phyloP scores from a whole-genome alignment of 495 filamentous ascomycete species.

The Aspergillus affinis region DNA sequence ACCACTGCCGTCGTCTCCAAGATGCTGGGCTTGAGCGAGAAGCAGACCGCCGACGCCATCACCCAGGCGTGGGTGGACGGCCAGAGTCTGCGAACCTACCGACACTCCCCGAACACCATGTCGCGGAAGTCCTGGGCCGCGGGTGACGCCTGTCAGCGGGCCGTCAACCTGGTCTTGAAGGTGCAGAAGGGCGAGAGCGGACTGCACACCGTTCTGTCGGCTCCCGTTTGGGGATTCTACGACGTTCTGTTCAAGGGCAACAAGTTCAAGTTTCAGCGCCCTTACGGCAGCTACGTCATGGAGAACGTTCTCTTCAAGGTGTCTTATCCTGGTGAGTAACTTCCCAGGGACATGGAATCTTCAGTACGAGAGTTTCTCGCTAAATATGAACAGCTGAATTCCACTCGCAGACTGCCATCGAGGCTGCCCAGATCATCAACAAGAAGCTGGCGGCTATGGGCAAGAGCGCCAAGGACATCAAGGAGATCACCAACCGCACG shows the following conservation, averaged over 20 bases:
- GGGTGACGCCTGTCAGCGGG: conserved; percentile 94
- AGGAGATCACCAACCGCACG: conserved; percentile 87
- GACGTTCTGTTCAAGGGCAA: conserved; percentile 96
- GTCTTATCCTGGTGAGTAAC: conserved; percentile 78
- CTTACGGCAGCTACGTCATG: conserved; percentile 98
- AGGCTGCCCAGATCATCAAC: conserved; percentile 86
- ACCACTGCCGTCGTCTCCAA: conserved; percentile 91
- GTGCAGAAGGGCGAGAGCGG: conserved; percentile 89
- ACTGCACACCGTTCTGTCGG: conserved; percentile 87
- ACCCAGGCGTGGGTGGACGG: conserved; percentile 98
- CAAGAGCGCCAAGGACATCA: conserved; percentile 93
- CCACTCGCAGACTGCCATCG: conserved; percentile 98
- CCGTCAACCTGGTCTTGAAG: conserved; percentile 92
- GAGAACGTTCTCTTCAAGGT: conserved; percentile 99
- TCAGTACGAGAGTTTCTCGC: neutral
- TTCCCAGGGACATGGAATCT: neutral
- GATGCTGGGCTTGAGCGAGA: conserved; percentile 85
- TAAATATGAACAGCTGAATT: conserved; percentile 70
- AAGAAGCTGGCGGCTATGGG: conserved; percentile 75
- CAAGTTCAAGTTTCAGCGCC: conserved; percentile 92
- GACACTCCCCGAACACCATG: conserved; percentile 98
- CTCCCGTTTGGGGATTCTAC: conserved; percentile 97
- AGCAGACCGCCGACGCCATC: conserved; percentile 91
- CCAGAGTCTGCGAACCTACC: conserved; percentile 92
- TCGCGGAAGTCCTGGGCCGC: conserved; percentile 98